Base-by-base conservation (phyloP, 106 monocot species). In the Phalaenopsis aphrodite region DNA sequence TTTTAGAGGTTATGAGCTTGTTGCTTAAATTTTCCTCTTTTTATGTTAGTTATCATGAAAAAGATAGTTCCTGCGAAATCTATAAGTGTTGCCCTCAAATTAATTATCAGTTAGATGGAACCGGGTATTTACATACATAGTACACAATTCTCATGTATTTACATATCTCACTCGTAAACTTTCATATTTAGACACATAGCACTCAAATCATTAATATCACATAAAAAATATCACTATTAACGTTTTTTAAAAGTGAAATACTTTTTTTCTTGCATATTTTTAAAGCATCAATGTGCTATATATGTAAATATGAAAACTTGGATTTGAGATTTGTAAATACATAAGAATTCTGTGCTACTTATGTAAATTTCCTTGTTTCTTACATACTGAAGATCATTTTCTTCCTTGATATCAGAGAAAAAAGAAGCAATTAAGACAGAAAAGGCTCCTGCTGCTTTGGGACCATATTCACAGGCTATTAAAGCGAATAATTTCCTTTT, bases 391-490 rank as follows among this genome's bases (percentile, higher is more conserved):
- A 14, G 48, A 3, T 37, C 42, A 55, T 21, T 64, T 42, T 5
- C 17, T 48, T 42, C 3, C 18, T 85, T 83, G 4, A 8, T 57
- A 3, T 79, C 77, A 96, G 93, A 81, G 83, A 88, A 66, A 58
- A 96, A 93, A 77, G 97, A 92, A 77, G 92, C 89, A 49, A 85
- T 97, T 80, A 83, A 84, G 68, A 92, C 94, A 18, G 89, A 94
- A 73, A 94, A 90, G 81, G 97, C 97, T 74, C 97, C 97, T 79
- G 94, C 97, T 38, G 97, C 97, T 80, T 79, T 97, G 64, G 97
- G 97, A 47, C 94, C 97, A 45, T 97, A 97, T 81, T 94, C 94
- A 42, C 97, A 97, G 75, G 97, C 97, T 81, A 90, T 94, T 75
- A 97, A 97, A 87, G 88, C 94, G 42, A 92, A 90, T 78, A 94